phyloP scores from a whole-genome alignment of 305 asterid genomes.

The Euphrasia arctica region DNA sequence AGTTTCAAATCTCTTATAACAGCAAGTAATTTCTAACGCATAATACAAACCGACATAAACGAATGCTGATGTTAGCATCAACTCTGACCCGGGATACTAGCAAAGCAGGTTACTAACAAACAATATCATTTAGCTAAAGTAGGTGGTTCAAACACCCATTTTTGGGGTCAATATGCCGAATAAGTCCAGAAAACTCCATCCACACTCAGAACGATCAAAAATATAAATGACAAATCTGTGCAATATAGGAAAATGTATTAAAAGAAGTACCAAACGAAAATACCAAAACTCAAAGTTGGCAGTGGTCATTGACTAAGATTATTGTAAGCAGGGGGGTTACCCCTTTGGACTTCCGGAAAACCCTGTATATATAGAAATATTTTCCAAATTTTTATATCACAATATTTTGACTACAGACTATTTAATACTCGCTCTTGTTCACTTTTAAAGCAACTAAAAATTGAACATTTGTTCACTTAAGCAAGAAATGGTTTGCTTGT shows the following conservation, averaged over 20 bases:
- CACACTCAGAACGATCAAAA: conserved; percentile 5
- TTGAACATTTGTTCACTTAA: neutral
- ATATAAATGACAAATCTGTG: neutral
- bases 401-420: neutral
- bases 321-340: neutral
- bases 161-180: conserved; percentile 15
- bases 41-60: neutral
- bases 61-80: no score
- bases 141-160: conserved; percentile 15
- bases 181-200: conserved; percentile 12
- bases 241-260: neutral
- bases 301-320: neutral
- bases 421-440: conserved; percentile 1
- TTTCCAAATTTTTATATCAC: no score
- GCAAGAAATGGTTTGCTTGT: neutral
- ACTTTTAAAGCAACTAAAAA: conserved; percentile 1
- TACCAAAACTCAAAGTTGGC: conserved; percentile 4
- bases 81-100: no score
- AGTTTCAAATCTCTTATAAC: neutral
- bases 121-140: conserved; percentile 4
- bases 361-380: no score
- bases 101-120: conserved; percentile 1
- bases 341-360: no score
- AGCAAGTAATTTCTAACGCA: conserved; percentile 6
- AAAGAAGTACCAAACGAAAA: no score